Percentiles rank a stretch among this genome's conserved stretches.
Conservation (phyloP, 2,329 filamentous ascomycete genomes). For the Monilinia laxa region DNA sequence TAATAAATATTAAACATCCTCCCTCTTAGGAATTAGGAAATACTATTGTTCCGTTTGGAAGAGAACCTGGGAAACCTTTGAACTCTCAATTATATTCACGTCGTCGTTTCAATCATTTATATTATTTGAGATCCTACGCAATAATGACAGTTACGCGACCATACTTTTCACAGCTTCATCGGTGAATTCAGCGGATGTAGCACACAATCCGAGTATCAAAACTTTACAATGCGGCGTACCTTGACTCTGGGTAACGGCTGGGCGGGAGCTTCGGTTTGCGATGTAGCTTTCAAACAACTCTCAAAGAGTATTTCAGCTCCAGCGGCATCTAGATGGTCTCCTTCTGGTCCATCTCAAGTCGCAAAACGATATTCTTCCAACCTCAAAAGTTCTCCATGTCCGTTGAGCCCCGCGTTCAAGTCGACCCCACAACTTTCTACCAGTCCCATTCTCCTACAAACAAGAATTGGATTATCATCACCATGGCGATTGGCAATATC, state of each 20-base stretch:
- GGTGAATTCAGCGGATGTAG: slow-evolving; percentile 36
- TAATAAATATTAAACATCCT: not conserved
- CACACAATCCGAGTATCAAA: slow-evolving; percentile 22
- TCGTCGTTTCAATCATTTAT: not conserved
- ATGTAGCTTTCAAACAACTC: slow-evolving; percentile 34
- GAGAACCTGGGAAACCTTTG: not conserved
- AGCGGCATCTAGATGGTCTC: slow-evolving; percentile 24
- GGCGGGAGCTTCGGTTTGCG: slow-evolving; percentile 29
- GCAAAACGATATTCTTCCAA: slow-evolving; percentile 29
- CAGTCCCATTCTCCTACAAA: slow-evolving; percentile 25
- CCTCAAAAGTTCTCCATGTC: slow-evolving; percentile 26
- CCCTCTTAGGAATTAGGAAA: not conserved
- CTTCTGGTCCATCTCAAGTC: slow-evolving; percentile 14
- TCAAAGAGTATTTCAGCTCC: slow-evolving; percentile 26
- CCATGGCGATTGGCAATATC: slow-evolving; percentile 37
- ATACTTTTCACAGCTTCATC: slow-evolving; percentile 29
- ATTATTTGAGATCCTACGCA: slow-evolving; percentile 21
- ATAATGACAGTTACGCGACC: slow-evolving; percentile 35
- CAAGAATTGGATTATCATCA: slow-evolving; percentile 29
- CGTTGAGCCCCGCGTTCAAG: slow-evolving; percentile 23
- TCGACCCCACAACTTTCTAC: slow-evolving; percentile 24
- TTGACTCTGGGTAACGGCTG: slow-evolving; percentile 31
- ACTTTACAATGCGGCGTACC: slow-evolving; percentile 36
- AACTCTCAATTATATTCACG: not conserved
- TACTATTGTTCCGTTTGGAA: not conserved